Conservation (phyloP, 768 basidiomycete species). For the Collybiopsis confluens region DNA sequence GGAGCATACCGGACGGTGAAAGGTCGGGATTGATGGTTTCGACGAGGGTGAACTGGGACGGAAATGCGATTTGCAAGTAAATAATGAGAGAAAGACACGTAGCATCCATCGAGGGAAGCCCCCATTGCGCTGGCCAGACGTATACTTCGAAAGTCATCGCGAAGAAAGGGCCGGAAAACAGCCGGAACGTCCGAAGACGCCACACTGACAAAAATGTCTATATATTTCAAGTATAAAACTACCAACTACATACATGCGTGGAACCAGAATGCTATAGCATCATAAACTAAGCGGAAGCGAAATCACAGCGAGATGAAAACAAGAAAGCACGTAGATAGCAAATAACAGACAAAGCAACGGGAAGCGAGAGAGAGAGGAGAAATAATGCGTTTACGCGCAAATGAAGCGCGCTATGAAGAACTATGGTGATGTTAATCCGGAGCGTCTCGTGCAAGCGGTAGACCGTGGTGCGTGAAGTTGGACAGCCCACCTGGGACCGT, state of each 20-base stretch:
- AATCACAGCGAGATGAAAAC: neutral
- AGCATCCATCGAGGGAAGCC: constrained; percentile 63
- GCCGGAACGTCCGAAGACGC: neutral
- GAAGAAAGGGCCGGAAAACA: neutral
- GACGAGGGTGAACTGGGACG: constrained; percentile 60
- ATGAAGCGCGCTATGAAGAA: neutral
- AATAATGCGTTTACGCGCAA: too few species aligned
- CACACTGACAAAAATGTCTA: too few species aligned
- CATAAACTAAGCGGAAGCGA: neutral
- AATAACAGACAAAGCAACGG: neutral
- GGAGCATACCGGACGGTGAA: constrained; percentile 63
- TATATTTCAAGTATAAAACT: too few species aligned
- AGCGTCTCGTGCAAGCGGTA: neutral
- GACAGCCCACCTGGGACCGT: neutral
- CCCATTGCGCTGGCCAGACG: constrained; percentile 69
- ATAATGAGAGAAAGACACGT: constrained; percentile 60
- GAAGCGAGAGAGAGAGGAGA: neutral
- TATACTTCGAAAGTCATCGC: constrained; percentile 20
- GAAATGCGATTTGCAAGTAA: constrained; percentile 64
- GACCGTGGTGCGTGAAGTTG: neutral
- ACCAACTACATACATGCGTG: too few species aligned
- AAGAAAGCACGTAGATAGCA: neutral
- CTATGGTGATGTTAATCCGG: neutral
- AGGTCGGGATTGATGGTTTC: constrained; percentile 66
- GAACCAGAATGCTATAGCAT: neutral